Evolutionary conservation across 306 rosid genomes (phyloP).

Genomic region (Cicer pinnatifidum): DNA sequence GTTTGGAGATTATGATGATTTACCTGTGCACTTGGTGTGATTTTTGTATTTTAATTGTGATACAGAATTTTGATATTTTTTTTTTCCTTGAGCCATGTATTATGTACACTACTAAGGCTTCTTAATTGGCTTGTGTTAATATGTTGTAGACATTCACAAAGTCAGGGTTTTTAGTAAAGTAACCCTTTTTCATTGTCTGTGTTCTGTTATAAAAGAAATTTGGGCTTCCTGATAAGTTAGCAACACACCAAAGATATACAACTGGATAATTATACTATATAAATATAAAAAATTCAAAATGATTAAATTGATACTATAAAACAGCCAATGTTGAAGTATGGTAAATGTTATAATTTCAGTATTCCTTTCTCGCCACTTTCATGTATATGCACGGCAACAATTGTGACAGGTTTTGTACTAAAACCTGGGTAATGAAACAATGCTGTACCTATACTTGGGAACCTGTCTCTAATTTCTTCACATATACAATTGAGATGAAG

Average conservation of each 20-base stretch:
- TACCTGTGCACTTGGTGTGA: conserved; percentile 32
- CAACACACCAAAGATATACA: neutral
- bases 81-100: conserved; percentile 42
- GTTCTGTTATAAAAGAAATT: neutral
- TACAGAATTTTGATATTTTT: conserved; percentile 38
- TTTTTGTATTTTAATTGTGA: conserved; percentile 47
- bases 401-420: neutral
- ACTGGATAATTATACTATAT: neutral
- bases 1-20: conserved; percentile 42
- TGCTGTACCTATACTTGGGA: conserved; percentile 37
- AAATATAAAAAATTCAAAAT: conserved; percentile 26
- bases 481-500: conserved; percentile 49
- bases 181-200: neutral
- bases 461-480: conserved; percentile 50
- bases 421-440: neutral
- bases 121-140: conserved; percentile 40
- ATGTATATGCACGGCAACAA: neutral
- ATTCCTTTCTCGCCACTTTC: too few relatives aligned
- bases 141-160: conserved; percentile 39
- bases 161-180: neutral
- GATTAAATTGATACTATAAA: neutral
- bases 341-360: neutral
- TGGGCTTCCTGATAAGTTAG: conserved; percentile 1
- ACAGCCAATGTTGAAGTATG: neutral
- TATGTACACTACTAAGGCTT: conserved; percentile 33